Percentiles rank a stretch among this genome's conserved stretches.
Conservation (phyloP, 768 basidiomycete species). For the Pulveroboletus sp. region DNA sequence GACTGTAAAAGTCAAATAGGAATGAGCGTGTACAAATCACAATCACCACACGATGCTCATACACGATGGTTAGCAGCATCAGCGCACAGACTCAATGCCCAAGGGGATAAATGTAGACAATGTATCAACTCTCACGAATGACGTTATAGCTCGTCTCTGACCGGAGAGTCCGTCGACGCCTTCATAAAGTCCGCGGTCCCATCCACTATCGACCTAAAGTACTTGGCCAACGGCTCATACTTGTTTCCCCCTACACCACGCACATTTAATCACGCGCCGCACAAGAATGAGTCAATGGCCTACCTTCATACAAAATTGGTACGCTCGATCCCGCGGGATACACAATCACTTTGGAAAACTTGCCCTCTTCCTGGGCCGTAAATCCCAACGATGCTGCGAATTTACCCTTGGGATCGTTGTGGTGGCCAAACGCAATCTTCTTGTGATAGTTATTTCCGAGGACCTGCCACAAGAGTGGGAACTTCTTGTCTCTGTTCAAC, state of each 20-base stretch:
- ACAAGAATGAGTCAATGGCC: conserved; percentile 4
- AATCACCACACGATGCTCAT: background rate
- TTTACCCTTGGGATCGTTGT: conserved; percentile 64
- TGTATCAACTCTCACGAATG: background rate
- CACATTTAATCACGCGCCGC: background rate
- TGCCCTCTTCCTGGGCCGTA: conserved; percentile 47
- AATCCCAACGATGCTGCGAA: conserved; percentile 58
- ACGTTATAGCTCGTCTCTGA: conserved; percentile 29
- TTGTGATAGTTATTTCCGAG: conserved; percentile 70
- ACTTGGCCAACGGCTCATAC: conserved; percentile 69
- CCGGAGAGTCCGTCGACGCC: conserved; percentile 37
- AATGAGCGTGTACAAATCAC: background rate
- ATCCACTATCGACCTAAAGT: conserved; percentile 68
- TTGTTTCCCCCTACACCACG: conserved; percentile 58
- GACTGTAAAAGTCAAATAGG: background rate
- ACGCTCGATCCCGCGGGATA: conserved; percentile 61
- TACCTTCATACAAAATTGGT: conserved; percentile 69
- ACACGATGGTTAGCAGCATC: too few relatives aligned
- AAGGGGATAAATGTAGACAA: too few relatives aligned
- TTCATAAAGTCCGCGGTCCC: conserved; percentile 57
- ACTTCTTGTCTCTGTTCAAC: conserved; percentile 71
- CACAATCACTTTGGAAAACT: conserved; percentile 65
- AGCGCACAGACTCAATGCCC: too few relatives aligned
- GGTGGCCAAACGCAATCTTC: conserved; percentile 58
- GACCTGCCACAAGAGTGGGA: conserved; percentile 79